Base-by-base conservation (phyloP, 306 rosid genomes). In the Cicer bijugum region DNA sequence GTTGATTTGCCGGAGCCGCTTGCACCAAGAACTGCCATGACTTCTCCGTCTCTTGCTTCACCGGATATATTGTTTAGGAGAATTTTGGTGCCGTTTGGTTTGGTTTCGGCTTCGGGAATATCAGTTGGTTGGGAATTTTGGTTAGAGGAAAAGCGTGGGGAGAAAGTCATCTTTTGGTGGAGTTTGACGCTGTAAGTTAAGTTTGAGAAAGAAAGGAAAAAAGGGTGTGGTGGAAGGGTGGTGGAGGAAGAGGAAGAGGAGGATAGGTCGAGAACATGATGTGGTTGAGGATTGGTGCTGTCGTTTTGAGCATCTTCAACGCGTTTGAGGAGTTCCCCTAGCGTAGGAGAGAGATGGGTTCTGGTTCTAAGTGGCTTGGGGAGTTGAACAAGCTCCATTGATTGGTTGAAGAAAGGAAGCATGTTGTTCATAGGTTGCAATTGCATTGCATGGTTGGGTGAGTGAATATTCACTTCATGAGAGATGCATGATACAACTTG, bases 1-100 rank as follows among this genome's bases (percentile, higher is more conserved):
- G 98, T 93, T 0, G 97, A 93, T 75, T 93, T 93, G 0, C 98
- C 98, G 0, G 97, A 93, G 39, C 98, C 98, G 37, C 98, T 93
- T 0, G 98, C 97, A 0, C 98, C 98, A 0, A 93, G 92, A 33
- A 93, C 96, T 0, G 96, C 98, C 98, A 87, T 89, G 85, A 93
- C 85, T 76, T 93, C 91, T 0, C 98, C 96, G 48, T 93, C 98
- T 7, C 91, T 80, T 2, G 98, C 96, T 81, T 93, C 91, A 11
- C 98, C 98, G 28, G 98, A 88, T 56, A 93, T 85, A 4, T 71
- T 78, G 39, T 91, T 89, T 17, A 93, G 90, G 19, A 93, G 79
- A 35, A 81, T 50, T 76, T 89, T 93, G 4, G 69, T 88, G 20
- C 67, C 62, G 46, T 62, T 58, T 17, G 67, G 68, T 47, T 70